A percentile compares a stretch with the other conserved stretches of the same genome.
Conservation (phyloP, 371 early-diverging fungal species). For the Syncephalastrum racemosum region DNA sequence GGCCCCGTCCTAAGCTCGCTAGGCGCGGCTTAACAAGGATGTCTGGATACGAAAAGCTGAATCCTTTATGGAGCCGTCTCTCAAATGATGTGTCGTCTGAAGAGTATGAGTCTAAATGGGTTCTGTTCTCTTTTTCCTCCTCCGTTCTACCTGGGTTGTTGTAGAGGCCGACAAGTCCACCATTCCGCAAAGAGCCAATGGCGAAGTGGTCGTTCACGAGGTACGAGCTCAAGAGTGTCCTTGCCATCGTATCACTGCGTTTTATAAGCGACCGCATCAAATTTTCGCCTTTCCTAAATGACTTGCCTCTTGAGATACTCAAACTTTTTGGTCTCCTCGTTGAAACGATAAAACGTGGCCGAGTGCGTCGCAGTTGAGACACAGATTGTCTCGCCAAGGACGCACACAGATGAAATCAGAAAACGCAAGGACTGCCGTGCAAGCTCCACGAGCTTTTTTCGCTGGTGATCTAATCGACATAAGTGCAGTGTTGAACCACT, state of each 20-base stretch:
- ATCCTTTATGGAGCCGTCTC: slow-evolving; percentile 21
- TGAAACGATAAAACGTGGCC: slow-evolving; percentile 30
- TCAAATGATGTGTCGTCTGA: slow-evolving; percentile 25
- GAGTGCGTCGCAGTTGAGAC: slow-evolving; percentile 39
- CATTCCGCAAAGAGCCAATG: slow-evolving; percentile 27
- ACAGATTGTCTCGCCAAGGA: slow-evolving; percentile 28
- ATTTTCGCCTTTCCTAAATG: too few relatives aligned
- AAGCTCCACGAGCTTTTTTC: slow-evolving; percentile 33
- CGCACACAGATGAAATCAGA: slow-evolving; percentile 36
- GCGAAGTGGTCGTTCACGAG: slow-evolving; percentile 23
- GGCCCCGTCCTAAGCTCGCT: neutral
- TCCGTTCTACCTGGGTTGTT: slow-evolving; percentile 21
- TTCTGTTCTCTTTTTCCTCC: too few relatives aligned
- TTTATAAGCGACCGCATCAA: neutral
- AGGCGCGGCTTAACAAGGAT: slow-evolving; percentile 28
- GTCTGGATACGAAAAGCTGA: slow-evolving; percentile 38
- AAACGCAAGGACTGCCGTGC: slow-evolving; percentile 26
- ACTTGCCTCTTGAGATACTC: slow-evolving; percentile 36
- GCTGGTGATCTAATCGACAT: slow-evolving; percentile 31
- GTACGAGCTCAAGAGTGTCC: slow-evolving; percentile 29
- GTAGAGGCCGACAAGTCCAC: slow-evolving; percentile 31
- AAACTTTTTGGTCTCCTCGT: slow-evolving; percentile 17
- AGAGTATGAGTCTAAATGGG: neutral
- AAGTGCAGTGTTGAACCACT: slow-evolving; percentile 31
- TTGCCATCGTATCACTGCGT: slow-evolving; percentile 28